A percentile compares a stretch with the other conserved stretches of the same genome.
Evolutionary conservation across 148 eudicot species (phyloP).

Genomic region (Simmondsia chinensis): DNA sequence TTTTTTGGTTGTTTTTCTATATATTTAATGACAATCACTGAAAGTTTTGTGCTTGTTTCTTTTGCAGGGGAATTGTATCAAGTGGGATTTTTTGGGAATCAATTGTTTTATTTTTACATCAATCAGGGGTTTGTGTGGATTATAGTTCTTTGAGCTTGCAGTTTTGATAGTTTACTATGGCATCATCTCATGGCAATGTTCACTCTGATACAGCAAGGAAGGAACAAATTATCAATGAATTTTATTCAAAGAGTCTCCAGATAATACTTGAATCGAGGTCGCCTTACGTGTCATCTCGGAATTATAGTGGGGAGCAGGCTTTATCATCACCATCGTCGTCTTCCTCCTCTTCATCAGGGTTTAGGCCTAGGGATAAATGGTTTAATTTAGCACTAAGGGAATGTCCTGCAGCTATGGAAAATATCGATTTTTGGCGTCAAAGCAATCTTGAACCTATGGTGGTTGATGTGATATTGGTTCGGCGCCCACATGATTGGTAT

Average conservation of each 20-base stretch:
- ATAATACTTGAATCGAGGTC: conserved; percentile 78
- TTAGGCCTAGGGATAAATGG: conserved; percentile 83
- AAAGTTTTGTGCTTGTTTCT: too few relatives aligned
- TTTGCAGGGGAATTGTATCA: too few relatives aligned
- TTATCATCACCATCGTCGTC: conserved; percentile 78
- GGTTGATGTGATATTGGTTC: conserved; percentile 65
- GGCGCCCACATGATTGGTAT: conserved; percentile 34
- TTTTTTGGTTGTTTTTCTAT: too few relatives aligned
- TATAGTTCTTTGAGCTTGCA: too few relatives aligned
- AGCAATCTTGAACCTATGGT: conserved; percentile 86
- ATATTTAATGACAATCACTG: too few relatives aligned
- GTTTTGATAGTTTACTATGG: conserved; percentile 35
- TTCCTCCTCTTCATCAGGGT: conserved; percentile 66
- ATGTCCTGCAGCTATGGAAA: conserved; percentile 80
- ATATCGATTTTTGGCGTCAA: conserved; percentile 75
- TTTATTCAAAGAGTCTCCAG: conserved; percentile 75
- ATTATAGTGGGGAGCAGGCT: conserved; percentile 69
- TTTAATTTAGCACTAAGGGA: conserved; percentile 80
- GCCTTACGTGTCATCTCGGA: conserved; percentile 69
- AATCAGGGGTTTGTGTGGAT: too few relatives aligned
- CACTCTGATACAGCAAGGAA: conserved; percentile 69
- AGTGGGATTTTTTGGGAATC: too few relatives aligned
- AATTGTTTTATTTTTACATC: too few relatives aligned
- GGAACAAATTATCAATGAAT: conserved; percentile 86
- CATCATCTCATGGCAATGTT: conserved; percentile 47